A percentile compares a stretch with the other conserved stretches of the same genome.
Conservation (phyloP, 495 filamentous ascomycete species). For the Clavariopsis aquatica region DNA sequence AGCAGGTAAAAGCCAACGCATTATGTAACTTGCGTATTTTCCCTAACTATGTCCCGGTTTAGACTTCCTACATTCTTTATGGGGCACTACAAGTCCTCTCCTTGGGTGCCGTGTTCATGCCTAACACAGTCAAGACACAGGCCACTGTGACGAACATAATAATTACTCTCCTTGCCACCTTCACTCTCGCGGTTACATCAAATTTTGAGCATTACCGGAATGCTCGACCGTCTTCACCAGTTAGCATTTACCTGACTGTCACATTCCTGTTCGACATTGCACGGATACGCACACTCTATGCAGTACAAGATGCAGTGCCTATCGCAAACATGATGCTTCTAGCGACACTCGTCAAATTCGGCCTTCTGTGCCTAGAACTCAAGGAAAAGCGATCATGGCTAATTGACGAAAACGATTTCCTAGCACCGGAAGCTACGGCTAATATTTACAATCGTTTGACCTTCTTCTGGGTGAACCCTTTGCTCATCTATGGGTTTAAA, state of each 20-base stretch:
- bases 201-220: constrained; percentile 24
- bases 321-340: constrained; percentile 14
- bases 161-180: constrained; percentile 16
- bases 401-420: constrained; percentile 3
- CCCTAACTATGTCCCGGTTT: background rate
- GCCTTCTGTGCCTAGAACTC: constrained; percentile 12
- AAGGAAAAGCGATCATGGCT: constrained; percentile 13
- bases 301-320: constrained; percentile 8
- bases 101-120: constrained; percentile 19
- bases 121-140: constrained; percentile 19
- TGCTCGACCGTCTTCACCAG: constrained; percentile 14
- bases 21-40: background rate
- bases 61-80: constrained; percentile 20
- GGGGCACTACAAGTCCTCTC: constrained; percentile 21
- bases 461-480: constrained; percentile 23
- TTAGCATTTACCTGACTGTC: constrained; percentile 13
- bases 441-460: constrained; percentile 18
- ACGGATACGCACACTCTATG: constrained; percentile 19
- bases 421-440: constrained; percentile 16
- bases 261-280: constrained; percentile 16
- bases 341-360: constrained; percentile 17
- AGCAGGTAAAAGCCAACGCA: constrained; percentile 7
- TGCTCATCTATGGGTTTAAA: constrained; percentile 16
- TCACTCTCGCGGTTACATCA: constrained; percentile 19
- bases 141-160: constrained; percentile 11